Evolutionary conservation across 1,284 basidiomycete species (phyloP).

Genomic region (Rugosomyces carneus): DNA sequence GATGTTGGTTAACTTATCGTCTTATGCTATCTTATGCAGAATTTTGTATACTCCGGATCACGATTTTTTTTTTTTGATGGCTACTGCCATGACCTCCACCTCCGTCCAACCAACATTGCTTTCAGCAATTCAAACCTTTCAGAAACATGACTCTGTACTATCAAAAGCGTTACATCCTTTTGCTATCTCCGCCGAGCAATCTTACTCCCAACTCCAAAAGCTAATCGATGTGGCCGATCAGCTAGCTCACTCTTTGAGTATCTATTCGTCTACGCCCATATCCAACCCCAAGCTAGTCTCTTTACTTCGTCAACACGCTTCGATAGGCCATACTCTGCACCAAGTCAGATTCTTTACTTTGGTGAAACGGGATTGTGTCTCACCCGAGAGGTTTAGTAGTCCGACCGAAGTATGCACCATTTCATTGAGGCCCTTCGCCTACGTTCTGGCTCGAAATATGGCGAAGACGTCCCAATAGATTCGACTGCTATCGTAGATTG

Average conservation of each 20-base stretch:
- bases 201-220: constrained; percentile 39
- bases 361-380: constrained; percentile 13
- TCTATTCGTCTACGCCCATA: constrained; percentile 42
- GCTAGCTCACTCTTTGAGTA: constrained; percentile 45
- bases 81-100: constrained; percentile 10
- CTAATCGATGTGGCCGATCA: constrained; percentile 46
- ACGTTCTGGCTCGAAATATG: constrained; percentile 42
- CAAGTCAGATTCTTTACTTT: constrained; percentile 33
- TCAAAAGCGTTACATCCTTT: constrained; percentile 43
- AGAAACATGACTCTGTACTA: constrained; percentile 30
- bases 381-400: constrained; percentile 28
- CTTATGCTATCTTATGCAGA: constrained; percentile 8
- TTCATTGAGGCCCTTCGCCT: constrained; percentile 39
- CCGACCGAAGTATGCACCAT: constrained; percentile 44
- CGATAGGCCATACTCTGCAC: constrained; percentile 43
- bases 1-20: constrained; percentile 12
- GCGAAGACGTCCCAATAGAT: constrained; percentile 56
- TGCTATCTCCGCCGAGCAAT: constrained; percentile 35
- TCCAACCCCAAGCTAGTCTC: constrained; percentile 62
- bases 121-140: constrained; percentile 37
- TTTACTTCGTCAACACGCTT: constrained; percentile 55
- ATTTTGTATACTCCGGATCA: neutral
- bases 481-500: constrained; percentile 39
- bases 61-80: neutral
- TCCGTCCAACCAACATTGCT: constrained; percentile 23